Base-by-base conservation (phyloP, 768 basidiomycete species). In the Podaxis carcinomalis region DNA sequence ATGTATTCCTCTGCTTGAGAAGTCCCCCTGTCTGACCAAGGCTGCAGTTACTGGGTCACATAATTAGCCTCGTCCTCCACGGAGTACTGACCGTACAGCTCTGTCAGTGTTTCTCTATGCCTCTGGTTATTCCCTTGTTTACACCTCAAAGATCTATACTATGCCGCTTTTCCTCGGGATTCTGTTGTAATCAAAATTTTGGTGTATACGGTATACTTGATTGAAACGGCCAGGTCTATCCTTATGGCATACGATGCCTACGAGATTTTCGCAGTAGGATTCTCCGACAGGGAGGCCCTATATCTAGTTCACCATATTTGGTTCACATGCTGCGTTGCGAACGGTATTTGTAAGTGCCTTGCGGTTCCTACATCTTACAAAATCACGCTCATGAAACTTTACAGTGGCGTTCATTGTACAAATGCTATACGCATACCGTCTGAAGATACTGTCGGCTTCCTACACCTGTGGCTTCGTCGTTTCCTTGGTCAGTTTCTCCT, bases 401-500 rank as follows among this genome's bases (percentile, higher is more conserved):
- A n/a, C 50, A 72, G 71, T 69, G 10, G 66, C 65, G 3, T 70
- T 69, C 51, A 64, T 68, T 13, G 69, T 71, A 10, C 70, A 71
- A 56, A 62, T 67, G 46, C 68, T 65, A 25, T 72, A 69, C 64
- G 70, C 70, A 21, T 70, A 72, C 47, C 66, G 71, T 16, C 66
- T 72, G 19, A 63, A 63, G 32, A 62, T 73, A 16, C 62, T 72
- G 14, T 69, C 69, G 1, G 52, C 59, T 62, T 67, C 62, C 4
- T 56, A 50, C n/a, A 25, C 13, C 21, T 49, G 47, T 3, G 47
- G 47, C 13, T 11, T 49, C 4, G 9, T 6, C 5, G 27, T 49
- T 4, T n/a, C 21, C 21, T 49, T 49, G 7, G 47, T 49, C 32
- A 5, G 47, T 49, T 11, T 25, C 21, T 21, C 47, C 4, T 21